A percentile compares a stretch with the other conserved stretches of the same genome.
phyloP scores from a whole-genome alignment of 768 basidiomycete genomes.

The Chalciporus sphaerocephalus region DNA sequence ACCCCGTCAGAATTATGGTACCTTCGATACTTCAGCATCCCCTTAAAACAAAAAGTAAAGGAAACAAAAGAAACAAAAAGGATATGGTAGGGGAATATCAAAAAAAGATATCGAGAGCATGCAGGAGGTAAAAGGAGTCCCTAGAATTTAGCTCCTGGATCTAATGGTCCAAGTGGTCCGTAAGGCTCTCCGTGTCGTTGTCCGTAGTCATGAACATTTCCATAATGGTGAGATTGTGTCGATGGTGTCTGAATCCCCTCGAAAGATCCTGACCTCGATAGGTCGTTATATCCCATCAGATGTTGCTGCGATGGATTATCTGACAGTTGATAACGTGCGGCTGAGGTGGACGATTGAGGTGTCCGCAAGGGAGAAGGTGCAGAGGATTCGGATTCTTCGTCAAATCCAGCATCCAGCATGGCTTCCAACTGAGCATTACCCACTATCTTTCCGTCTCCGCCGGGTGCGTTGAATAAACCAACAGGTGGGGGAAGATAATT shows the following conservation, averaged over 20 bases:
- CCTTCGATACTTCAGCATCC: constrained; percentile 1
- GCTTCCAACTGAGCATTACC: constrained; percentile 80
- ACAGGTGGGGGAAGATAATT: constrained; percentile 83
- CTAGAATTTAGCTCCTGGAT: constrained; percentile 54
- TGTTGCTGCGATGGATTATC: constrained; percentile 44
- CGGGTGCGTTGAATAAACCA: constrained; percentile 48
- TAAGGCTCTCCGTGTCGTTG: constrained; percentile 36
- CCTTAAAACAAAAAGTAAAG: background rate
- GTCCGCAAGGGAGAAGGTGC: constrained; percentile 44
- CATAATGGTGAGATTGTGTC: constrained; percentile 29
- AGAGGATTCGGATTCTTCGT: constrained; percentile 51
- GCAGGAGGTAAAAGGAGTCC: constrained; percentile 18
- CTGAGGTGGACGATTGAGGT: constrained; percentile 30
- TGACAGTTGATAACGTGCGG: constrained; percentile 59
- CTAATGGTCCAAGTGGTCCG: constrained; percentile 56
- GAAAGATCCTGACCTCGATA: constrained; percentile 46
- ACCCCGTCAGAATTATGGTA: background rate
- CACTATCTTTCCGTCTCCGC: constrained; percentile 38
- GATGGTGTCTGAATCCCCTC: constrained; percentile 24
- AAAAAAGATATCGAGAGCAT: constrained; percentile 29
- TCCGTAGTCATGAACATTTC: constrained; percentile 34
- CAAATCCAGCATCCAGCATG: constrained; percentile 89
- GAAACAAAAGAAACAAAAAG: background rate
- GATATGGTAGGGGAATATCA: constrained; percentile 8
- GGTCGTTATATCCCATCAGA: constrained; percentile 47